Conservation (phyloP, 192 early-diverging fungal species). For the Fimicolochytrium jonesii region DNA sequence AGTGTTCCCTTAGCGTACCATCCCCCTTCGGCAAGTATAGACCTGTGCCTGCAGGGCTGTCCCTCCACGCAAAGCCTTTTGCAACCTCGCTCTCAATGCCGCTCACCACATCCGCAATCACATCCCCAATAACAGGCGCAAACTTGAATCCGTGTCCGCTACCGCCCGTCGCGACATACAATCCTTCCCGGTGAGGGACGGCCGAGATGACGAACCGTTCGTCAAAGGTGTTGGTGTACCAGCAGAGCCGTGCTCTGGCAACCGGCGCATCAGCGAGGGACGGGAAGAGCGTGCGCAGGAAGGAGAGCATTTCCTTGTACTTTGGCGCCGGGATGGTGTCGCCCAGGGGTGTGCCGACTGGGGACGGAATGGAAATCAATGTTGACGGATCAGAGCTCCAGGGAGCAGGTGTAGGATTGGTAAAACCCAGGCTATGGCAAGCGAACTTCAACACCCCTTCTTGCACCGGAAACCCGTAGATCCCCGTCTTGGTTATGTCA, state of each 20-base stretch:
- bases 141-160: constrained; percentile 64
- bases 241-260: background rate
- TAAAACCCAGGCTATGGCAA: constrained; percentile 41
- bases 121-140: constrained; percentile 45
- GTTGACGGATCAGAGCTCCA: too few species aligned
- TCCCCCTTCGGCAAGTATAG: background rate
- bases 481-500: constrained; percentile 36
- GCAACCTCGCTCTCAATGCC: constrained; percentile 7
- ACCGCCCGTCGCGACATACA: constrained; percentile 54
- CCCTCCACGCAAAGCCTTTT: constrained; percentile 12
- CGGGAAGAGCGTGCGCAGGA: background rate
- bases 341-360: background rate
- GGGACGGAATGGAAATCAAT: constrained; percentile 39
- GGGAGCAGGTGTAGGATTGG: constrained; percentile 23
- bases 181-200: constrained; percentile 34
- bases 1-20: background rate
- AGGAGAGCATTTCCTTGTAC: background rate
- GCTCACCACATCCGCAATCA: constrained; percentile 44
- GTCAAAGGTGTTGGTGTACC: constrained; percentile 43
- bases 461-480: constrained; percentile 40
- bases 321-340: constrained; percentile 2
- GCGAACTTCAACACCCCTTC: constrained; percentile 46
- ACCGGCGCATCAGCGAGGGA: background rate
- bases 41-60: background rate
- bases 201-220: constrained; percentile 46